Percentiles rank a stretch among this genome's conserved stretches.
Evolutionary conservation across 768 basidiomycete genomes (phyloP).

Genomic region (Trametes coccinea): DNA sequence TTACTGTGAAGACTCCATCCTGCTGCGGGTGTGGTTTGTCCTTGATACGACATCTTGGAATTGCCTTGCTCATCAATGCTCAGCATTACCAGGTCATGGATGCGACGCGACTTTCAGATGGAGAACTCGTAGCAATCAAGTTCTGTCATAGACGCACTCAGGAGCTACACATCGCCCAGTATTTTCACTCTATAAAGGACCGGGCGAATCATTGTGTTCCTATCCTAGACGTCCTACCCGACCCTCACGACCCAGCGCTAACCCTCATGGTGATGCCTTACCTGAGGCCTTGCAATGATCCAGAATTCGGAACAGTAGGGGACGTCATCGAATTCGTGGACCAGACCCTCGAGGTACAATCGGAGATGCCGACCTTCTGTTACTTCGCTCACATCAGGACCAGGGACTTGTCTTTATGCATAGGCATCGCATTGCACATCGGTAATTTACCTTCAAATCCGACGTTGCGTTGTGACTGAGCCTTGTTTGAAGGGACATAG

Average conservation of each 20-base stretch:
- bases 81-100: constrained; percentile 22
- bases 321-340: neutral
- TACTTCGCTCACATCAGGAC: too few relatives aligned
- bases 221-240: constrained; percentile 22
- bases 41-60: too few relatives aligned
- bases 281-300: neutral
- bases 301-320: neutral
- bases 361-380: too few relatives aligned
- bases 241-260: constrained; percentile 12
- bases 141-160: neutral
- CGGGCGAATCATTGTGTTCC: constrained; percentile 29
- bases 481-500: neutral
- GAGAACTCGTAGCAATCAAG: constrained; percentile 23
- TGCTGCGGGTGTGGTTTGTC: neutral
- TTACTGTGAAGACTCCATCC: constrained; percentile 18
- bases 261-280: constrained; percentile 25
- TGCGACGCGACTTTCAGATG: constrained; percentile 14
- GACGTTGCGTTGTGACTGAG: neutral
- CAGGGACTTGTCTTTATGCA: neutral
- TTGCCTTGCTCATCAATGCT: neutral
- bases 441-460: neutral
- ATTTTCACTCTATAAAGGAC: constrained; percentile 9
- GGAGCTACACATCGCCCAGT: constrained; percentile 17
- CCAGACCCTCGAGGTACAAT: neutral
- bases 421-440: neutral